phyloP scores from a whole-genome alignment of 176 grass and related monocot genomes.

The Bolboschoenus planiculmis region DNA sequence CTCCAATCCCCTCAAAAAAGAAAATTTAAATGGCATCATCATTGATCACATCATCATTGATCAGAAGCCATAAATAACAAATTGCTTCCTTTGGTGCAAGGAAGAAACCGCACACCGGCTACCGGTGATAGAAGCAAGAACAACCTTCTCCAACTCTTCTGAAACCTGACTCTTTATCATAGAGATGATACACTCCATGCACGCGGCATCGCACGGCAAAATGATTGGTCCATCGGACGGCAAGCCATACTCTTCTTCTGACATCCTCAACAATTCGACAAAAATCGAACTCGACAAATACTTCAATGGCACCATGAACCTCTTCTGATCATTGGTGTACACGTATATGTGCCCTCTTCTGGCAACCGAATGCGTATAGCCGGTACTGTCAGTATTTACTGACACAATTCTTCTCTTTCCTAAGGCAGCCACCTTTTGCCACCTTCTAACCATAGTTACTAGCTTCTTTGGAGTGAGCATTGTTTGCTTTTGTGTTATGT shows the following conservation, averaged over 20 bases:
- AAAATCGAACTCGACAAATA: constrained; percentile 23
- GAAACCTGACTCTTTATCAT: constrained; percentile 19
- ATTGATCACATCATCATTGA: background rate
- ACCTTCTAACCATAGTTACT: constrained; percentile 9
- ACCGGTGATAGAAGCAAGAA: constrained; percentile 21
- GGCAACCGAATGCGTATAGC: background rate
- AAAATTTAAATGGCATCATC: background rate
- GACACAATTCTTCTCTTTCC: constrained; percentile 21
- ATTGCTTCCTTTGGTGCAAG: background rate
- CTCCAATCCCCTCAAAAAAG: background rate
- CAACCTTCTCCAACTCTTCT: constrained; percentile 8
- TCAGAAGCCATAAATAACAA: constrained; percentile 8
- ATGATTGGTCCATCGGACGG: constrained; percentile 26
- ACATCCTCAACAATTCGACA: constrained; percentile 32
- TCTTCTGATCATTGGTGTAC: constrained; percentile 27
- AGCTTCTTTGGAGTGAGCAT: constrained; percentile 22
- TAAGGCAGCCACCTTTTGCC: constrained; percentile 23
- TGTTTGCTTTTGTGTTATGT: background rate
- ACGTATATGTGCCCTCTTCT: constrained; percentile 23
- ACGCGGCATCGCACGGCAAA: constrained; percentile 24
- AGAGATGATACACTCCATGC: constrained; percentile 21
- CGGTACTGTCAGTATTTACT: background rate
- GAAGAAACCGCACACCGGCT: background rate
- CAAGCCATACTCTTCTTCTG: constrained; percentile 38
- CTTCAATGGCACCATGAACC: constrained; percentile 30